Evolutionary conservation across 1,284 basidiomycete species (phyloP).

Genomic region (Gymnopus androsaceus): DNA sequence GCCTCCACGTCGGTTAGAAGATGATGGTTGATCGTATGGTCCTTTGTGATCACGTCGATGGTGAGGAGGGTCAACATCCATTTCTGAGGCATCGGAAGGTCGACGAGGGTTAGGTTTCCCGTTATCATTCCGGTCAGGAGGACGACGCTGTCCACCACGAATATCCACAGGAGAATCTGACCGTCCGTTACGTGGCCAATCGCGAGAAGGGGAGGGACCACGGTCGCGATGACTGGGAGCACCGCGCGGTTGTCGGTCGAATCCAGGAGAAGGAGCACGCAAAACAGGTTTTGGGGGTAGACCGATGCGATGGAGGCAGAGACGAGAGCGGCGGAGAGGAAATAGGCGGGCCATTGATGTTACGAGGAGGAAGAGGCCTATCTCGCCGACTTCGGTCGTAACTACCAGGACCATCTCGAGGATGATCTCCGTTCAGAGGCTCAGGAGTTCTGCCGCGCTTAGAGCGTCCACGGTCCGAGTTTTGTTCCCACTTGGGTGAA

Average conservation of each 20-base stretch:
- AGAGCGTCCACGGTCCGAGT: neutral
- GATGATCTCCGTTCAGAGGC: neutral
- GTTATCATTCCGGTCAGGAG: neutral
- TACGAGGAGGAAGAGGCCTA: neutral
- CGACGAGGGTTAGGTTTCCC: neutral
- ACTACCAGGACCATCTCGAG: neutral
- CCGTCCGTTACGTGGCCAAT: neutral
- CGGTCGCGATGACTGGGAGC: too few relatives aligned
- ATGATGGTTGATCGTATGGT: neutral
- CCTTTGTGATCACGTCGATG: neutral
- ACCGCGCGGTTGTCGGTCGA: neutral
- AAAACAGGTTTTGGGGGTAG: neutral
- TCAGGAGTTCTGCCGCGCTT: neutral
- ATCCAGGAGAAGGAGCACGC: too few relatives aligned
- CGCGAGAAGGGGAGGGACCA: neutral
- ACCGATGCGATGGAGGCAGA: neutral
- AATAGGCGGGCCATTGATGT: neutral
- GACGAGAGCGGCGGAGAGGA: neutral
- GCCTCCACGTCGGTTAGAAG: constrained; percentile 16
- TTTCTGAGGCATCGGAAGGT: neutral
- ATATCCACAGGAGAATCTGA: neutral
- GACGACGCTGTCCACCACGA: neutral
- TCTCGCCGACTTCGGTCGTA: neutral
- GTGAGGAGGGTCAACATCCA: neutral
- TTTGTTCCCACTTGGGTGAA: constrained; percentile 2